Evolutionary conservation across 768 basidiomycete species (phyloP).

Genomic region (Kwoniella heveanensis): DNA sequence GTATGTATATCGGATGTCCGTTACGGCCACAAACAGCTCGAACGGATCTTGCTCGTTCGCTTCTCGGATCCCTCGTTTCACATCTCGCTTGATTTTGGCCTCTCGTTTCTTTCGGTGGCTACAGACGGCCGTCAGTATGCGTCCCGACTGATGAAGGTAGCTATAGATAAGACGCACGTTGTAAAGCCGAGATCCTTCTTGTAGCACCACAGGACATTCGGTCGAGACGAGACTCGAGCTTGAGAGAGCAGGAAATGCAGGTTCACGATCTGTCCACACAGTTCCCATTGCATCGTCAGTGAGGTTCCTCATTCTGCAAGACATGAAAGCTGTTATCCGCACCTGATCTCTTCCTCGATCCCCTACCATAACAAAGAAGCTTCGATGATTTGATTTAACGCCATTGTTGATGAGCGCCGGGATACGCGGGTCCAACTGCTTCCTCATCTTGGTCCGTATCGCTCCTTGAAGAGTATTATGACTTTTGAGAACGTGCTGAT

Average conservation of each 20-base stretch:
- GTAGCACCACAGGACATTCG: conserved; percentile 96
- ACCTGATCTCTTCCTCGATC: conserved; percentile 92
- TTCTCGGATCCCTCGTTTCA: conserved; percentile 90
- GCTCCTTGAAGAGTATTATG: too few species aligned
- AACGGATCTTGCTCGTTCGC: conserved; percentile 95
- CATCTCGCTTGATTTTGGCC: conserved; percentile 92
- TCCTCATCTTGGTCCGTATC: conserved; percentile 49
- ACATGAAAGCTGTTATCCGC: conserved; percentile 51
- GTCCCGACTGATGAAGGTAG: too few species aligned
- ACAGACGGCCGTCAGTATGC: too few species aligned
- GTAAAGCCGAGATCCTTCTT: conserved; percentile 98
- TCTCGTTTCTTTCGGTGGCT: conserved; percentile 97
- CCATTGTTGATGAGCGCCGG: conserved; percentile 89
- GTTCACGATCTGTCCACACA: conserved; percentile 63
- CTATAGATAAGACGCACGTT: conserved; percentile 62
- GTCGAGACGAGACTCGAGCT: conserved; percentile 81
- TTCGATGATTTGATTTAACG: conserved; percentile 88
- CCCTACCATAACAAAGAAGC: conserved; percentile 94
- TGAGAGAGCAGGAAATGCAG: conserved; percentile 93
- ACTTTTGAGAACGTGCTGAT: too few species aligned
- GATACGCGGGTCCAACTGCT: conserved; percentile 81
- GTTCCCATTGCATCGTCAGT: background rate
- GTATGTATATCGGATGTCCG: conserved; percentile 97
- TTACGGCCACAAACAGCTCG: conserved; percentile 97
- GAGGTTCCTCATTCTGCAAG: background rate